Base-by-base conservation (phyloP, 106 monocot genomes). In the Allium cepa region DNA sequence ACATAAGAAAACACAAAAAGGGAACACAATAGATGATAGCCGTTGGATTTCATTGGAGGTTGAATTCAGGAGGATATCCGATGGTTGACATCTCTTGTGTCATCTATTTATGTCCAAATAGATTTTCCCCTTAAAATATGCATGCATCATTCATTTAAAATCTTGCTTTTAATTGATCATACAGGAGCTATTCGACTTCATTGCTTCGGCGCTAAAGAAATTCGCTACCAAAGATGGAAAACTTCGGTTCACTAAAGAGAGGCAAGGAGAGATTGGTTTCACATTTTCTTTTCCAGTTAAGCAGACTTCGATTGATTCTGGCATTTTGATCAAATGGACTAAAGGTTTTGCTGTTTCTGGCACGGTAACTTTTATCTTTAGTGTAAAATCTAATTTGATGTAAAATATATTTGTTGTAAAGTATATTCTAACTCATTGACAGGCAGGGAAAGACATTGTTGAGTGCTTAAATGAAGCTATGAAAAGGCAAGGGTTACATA, bases 321-420 rank as follows among this genome's bases (percentile, higher is more conserved):
- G 88, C 46, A 85, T 77, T 60, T 65, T 89, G 27, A 89, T 89
- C 46, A 89, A 89, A 73, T 85, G 88, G 88, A 89, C 88, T 26
- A 89, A 89, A 65, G 88, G 88, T 60, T 89, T 89, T 57, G 69
- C 84, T 8, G 71, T 84, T 58, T 67, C 72, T 49, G 84, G 76
- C 13, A 88, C 81, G 59, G 88, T 88, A 63, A 65, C 77, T 57
- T 26, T 63, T 8, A 28, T 36, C 36, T 36, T 3, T 5, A 3
- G 36, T 36, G 36, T 36, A 36, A 36, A 4, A 36, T 36, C 36
- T 36, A 36, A 5, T 22, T 36, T 1, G 4, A 36, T 36, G 36
- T 36, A 36, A 36, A 36, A 36, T 36, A 36, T 36, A 36, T 36
- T 3, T 36, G 5, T 5, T 36, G 4, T 36, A 36, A 4, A 36